Evolutionary conservation across 106 monocot species (phyloP).

Genomic region (Acanthochlamys bracteata): DNA sequence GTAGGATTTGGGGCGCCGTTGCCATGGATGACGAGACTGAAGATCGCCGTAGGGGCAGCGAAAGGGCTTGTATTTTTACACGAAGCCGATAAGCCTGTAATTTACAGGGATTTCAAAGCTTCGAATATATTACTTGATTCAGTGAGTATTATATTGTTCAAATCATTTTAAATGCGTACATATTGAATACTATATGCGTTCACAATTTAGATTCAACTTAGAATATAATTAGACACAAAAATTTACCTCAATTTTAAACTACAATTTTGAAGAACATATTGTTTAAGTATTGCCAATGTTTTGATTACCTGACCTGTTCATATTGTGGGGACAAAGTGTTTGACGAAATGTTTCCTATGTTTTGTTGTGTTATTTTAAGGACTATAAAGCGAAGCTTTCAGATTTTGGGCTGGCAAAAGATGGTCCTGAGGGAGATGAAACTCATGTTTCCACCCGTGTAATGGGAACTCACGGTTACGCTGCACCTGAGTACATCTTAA

Average conservation of each 20-base stretch:
- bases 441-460: slow-evolving; percentile 40
- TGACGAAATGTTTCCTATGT: no score
- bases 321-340: no score
- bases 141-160: no score
- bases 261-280: no score
- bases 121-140: slow-evolving; percentile 60
- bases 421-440: slow-evolving; percentile 37
- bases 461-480: slow-evolving; percentile 50
- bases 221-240: no score
- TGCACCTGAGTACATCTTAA: slow-evolving; percentile 56
- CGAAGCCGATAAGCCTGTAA: slow-evolving; percentile 47
- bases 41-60: slow-evolving; percentile 37
- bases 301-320: no score
- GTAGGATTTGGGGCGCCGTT: slow-evolving; percentile 28
- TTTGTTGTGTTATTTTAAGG: no score
- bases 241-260: no score
- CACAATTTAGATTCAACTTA: no score
- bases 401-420: slow-evolving; percentile 58
- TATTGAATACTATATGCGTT: no score
- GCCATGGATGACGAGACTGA: slow-evolving; percentile 44
- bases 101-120: slow-evolving; percentile 55
- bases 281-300: no score
- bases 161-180: no score
- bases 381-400: slow-evolving; percentile 44
- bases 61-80: slow-evolving; percentile 44